Conservation (phyloP, 352 stramenopile genomes). For the Stephanocyclus meneghinianus region DNA sequence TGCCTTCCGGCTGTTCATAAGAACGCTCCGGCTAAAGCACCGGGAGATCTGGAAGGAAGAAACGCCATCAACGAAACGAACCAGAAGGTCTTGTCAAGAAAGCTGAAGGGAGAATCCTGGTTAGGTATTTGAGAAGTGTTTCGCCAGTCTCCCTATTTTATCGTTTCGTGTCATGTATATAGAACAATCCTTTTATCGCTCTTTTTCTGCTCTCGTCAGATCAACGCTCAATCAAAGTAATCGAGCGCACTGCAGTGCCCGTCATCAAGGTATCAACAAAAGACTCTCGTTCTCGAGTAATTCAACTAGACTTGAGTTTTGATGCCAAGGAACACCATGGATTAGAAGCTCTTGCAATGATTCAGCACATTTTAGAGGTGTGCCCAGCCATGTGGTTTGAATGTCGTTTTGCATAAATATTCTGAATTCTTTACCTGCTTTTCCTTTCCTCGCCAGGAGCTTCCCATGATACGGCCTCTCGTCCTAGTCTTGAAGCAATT, state of each 20-base stretch:
- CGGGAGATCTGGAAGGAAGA: slow-evolving; percentile 93
- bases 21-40: slow-evolving; percentile 91
- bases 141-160: slow-evolving; percentile 1
- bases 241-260: slow-evolving; percentile 93
- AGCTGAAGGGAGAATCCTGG: slow-evolving; percentile 89
- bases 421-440: neutral
- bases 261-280: slow-evolving; percentile 93
- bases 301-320: slow-evolving; percentile 94
- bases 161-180: neutral
- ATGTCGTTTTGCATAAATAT: neutral
- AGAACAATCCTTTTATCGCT: slow-evolving; percentile 2
- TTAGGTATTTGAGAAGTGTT: slow-evolving; percentile 42
- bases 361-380: slow-evolving; percentile 89
- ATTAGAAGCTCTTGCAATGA: slow-evolving; percentile 91
- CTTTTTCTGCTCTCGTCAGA: slow-evolving; percentile 31
- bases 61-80: slow-evolving; percentile 98
- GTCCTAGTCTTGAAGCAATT: slow-evolving; percentile 95
- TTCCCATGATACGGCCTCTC: slow-evolving; percentile 91
- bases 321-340: slow-evolving; percentile 94
- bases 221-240: slow-evolving; percentile 91
- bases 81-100: slow-evolving; percentile 94
- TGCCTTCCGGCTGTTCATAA: slow-evolving; percentile 95
- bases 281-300: slow-evolving; percentile 67
- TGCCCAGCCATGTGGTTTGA: neutral
- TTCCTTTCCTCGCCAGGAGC: slow-evolving; percentile 77